Conservation (phyloP, 768 basidiomycete genomes). For the Xerocomus brunneocitrinus region DNA sequence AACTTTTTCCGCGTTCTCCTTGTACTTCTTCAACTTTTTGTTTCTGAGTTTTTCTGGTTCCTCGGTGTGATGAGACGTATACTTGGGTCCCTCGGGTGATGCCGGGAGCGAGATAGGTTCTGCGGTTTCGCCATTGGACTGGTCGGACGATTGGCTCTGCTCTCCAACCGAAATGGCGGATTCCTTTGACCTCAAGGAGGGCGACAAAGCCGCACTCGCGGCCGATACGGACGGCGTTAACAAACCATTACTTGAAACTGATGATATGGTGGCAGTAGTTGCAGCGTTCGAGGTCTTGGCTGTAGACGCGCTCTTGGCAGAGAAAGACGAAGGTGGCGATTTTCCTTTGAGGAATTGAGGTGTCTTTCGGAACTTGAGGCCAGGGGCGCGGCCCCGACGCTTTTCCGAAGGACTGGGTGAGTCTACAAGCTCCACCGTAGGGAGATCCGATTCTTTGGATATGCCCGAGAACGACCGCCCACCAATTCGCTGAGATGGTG, state of each 20-base stretch:
- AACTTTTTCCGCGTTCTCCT: constrained; percentile 82
- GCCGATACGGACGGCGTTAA: constrained; percentile 63
- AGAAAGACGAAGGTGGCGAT: constrained; percentile 48
- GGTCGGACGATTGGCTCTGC: constrained; percentile 67
- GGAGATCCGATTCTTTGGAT: constrained; percentile 50
- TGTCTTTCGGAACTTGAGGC: constrained; percentile 67
- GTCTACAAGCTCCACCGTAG: constrained; percentile 35
- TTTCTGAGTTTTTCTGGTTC: constrained; percentile 59
- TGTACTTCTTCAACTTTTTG: constrained; percentile 82
- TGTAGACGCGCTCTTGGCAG: constrained; percentile 27
- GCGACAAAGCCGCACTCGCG: constrained; percentile 45
- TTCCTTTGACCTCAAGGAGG: constrained; percentile 77
- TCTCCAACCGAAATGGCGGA: constrained; percentile 71
- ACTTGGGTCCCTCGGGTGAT: constrained; percentile 31
- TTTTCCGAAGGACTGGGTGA: constrained; percentile 47
- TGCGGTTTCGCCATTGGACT: constrained; percentile 52
- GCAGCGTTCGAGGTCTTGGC: constrained; percentile 43
- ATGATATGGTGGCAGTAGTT: constrained; percentile 31
- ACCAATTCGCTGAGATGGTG: constrained; percentile 45
- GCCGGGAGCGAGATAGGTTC: constrained; percentile 22
- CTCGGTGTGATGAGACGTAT: constrained; percentile 29
- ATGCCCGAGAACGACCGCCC: constrained; percentile 53
- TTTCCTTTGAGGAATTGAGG: constrained; percentile 73
- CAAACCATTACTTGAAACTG: constrained; percentile 44
- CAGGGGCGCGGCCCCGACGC: constrained; percentile 64